Evolutionary conservation across 2,329 filamentous ascomycete genomes (phyloP), one percentile per base, ranked within the genome.

Genomic region (Calonectria crousiana): DNA sequence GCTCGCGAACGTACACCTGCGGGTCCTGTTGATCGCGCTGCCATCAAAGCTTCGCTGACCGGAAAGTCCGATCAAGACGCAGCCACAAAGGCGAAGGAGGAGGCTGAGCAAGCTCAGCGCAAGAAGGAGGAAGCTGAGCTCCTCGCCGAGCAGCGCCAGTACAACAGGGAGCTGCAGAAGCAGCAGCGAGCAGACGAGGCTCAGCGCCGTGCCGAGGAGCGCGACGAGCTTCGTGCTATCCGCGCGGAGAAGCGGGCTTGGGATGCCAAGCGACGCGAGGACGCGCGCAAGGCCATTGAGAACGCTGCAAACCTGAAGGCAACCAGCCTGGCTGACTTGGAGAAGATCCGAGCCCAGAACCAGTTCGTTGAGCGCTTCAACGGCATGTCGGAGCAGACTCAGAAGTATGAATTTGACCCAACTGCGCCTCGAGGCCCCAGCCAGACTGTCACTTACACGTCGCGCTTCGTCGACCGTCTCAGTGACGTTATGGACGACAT

Each of bases 401-500:
- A 60, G 23, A 60, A 60, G 53, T 60, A 36, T 10, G 53, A 60
- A 8, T 60, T 60, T 26, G 53, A 60, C 32, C 53, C 32, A 14
- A 60, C 53, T 16, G 53, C 53, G 18, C 53, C 53, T 38, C 53
- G 53, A 5, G 53, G 53, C 1, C 53, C 53, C 32, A 60, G 53
- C 4, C 53, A 60, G 23, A 60, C 53, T 6, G 53, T 60, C 32
- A 60, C 53, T 3, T 60, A 60, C 32, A 60, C 53, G 1, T 60
- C 53, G 0, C 53, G 53, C n/a, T 60, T 60, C 14, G 53, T 60
- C 32, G 53, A 60, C 53, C 53, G 53, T 38, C 53, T 60, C 11
- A 73, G 71, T 23, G 71, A 73, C 10, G 49, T 69, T 34, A 73
- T 67, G 16, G 71, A 67, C 0, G 67, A n/a, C 1, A 72, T 77